Percentiles rank a stretch among this genome's conserved stretches.
Conservation (phyloP, 371 early-diverging fungal species). For the Haplosporangium sp. region DNA sequence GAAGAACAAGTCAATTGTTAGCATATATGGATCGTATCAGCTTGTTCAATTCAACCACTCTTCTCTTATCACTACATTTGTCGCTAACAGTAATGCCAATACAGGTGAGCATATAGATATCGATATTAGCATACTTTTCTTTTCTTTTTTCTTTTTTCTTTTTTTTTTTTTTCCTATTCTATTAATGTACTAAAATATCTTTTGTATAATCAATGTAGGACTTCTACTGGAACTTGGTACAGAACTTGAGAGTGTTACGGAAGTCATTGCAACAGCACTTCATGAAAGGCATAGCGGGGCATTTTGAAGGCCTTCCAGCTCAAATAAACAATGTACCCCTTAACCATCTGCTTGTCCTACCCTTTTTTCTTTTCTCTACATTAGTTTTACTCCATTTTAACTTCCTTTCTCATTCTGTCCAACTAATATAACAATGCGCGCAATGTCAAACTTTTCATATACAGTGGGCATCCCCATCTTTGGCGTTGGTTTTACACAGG, state of each 20-base stretch:
- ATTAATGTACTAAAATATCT: neutral
- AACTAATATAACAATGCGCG: neutral
- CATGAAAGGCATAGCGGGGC: slow-evolving; percentile 51
- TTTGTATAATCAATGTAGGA: slow-evolving; percentile 26
- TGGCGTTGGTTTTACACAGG: slow-evolving; percentile 69
- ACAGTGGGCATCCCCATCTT: slow-evolving; percentile 73
- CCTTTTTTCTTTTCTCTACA: slow-evolving; percentile 1
- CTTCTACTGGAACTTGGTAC: slow-evolving; percentile 54
- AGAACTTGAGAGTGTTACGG: slow-evolving; percentile 57
- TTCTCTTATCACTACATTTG: slow-evolving; percentile 69
- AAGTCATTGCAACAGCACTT: slow-evolving; percentile 54
- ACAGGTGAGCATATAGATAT: slow-evolving; percentile 60
- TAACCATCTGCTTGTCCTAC: neutral
- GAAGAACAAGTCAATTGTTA: slow-evolving; percentile 70
- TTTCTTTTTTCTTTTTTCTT: neutral
- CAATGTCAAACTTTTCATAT: slow-evolving; percentile 36
- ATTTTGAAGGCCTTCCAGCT: slow-evolving; percentile 11
- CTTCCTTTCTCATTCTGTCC: neutral
- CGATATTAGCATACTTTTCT: neutral
- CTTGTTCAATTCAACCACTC: slow-evolving; percentile 69
- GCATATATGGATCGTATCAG: slow-evolving; percentile 69
- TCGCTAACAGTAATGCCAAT: slow-evolving; percentile 67
- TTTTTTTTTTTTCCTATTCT: neutral
- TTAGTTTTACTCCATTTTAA: neutral
- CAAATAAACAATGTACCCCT: slow-evolving; percentile 1